These are phyloP conservation scores for Avena atlantica DNA, from an alignment of 176 grass and related monocot genomes.

Conservation along the genomic window DNA sequence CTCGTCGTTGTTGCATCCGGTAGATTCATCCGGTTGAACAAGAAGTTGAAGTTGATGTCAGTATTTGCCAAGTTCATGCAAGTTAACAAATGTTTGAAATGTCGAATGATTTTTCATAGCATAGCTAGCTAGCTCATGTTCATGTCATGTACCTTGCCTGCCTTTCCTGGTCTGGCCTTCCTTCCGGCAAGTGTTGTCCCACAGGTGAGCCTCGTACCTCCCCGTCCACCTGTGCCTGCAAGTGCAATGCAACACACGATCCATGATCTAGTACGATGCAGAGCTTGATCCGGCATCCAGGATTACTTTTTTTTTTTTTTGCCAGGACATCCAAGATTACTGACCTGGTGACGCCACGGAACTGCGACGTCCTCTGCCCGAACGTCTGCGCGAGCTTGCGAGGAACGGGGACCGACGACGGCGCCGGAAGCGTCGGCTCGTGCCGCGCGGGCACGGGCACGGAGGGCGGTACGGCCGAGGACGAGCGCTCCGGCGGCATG, in stretches of 20 bases:
- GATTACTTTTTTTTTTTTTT: no score
- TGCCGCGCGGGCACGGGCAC: constrained; percentile 15
- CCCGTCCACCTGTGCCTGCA: constrained; percentile 91
- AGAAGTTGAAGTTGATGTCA: constrained; percentile 5
- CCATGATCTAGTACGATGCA: neutral
- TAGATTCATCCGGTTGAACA: neutral
- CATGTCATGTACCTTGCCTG: constrained; percentile 55
- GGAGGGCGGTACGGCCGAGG: constrained; percentile 52
- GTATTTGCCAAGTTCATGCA: neutral
- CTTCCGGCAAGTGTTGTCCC: constrained; percentile 94
- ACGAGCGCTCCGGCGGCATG: constrained; percentile 45
- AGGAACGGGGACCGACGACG: constrained; percentile 32
- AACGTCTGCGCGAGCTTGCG: constrained; percentile 73
- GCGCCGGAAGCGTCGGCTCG: constrained; percentile 30
- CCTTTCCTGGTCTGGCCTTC: constrained; percentile 98
- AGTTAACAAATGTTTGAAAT: neutral
- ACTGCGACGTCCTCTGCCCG: constrained; percentile 91
- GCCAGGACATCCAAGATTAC: no score
- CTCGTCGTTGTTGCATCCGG: constrained; percentile 3
- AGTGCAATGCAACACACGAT: neutral
- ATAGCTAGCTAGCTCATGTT: no score
- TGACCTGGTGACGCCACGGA: constrained; percentile 84
- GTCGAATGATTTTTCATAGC: neutral
- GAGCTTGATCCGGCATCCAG: neutral
- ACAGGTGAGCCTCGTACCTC: constrained; percentile 91